Base-by-base conservation (phyloP, 129 eudicot species). In the Tanacetum coccineum region DNA sequence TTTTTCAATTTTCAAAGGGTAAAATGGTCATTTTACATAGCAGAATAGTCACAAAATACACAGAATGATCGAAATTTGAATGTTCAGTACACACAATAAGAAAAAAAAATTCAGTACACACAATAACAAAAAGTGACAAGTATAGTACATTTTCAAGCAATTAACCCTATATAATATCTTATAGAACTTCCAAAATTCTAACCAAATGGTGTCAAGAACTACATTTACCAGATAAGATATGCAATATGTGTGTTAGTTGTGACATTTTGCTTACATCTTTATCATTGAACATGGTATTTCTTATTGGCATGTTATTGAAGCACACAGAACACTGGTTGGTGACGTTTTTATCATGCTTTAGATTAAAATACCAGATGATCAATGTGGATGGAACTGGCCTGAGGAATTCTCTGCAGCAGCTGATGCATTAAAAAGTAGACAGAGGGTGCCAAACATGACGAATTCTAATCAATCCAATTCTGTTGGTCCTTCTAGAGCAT, bases 371-470 rank as follows among this genome's bases (percentile, higher is more conserved):
- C 80, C 81, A 59, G 95, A 80, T 67, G 90, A 85, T 70, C 84
- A 80, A 44, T 62, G 62, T 70, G 90, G 91, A 81, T 87, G 95
- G 95, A 80, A 84, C 76, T 87, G 95, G 95, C 87, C 90, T 59
- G 85, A 87, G 72, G 91, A 77, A 74, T 70, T 71, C 54, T 80
- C 89, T 74, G 56, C 78, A 52, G 45, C 79, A 63, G 68, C 86
- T 77, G 82, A 76, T 28, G 46, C 42, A 58, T 55, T 56, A 62
- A 77, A 66, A 60, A 71, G 62, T 51, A 72, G 51, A 19, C 69
- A 61, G 13, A 66, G 77, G 28, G 70, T 60, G 14, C 64, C 78
- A 64, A 62, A 68, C 60, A 30, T 57, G 53, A 58, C 78, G 4
- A 71, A 50, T 66, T 64, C 76, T 59, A 69, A 67, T 45, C 60